These are phyloP conservation scores for Poronia punctata DNA, from an alignment of 495 filamentous ascomycete species.

Conservation along the genomic window DNA sequence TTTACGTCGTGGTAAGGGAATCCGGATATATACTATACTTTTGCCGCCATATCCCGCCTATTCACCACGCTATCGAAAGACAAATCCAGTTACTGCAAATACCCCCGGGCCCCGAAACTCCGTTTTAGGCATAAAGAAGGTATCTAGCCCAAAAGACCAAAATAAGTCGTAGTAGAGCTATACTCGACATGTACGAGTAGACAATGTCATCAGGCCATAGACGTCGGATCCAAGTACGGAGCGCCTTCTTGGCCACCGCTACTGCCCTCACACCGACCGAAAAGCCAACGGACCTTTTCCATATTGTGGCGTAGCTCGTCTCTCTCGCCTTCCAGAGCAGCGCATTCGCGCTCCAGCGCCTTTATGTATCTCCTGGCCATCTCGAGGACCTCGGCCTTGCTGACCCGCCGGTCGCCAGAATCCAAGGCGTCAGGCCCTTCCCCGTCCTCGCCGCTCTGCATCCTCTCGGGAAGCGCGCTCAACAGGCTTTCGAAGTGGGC, in stretches of 20 bases:
- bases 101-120: no score
- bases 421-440: conserved; percentile 22
- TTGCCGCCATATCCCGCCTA: no score
- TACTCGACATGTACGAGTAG: no score
- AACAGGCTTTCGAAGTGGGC: conserved; percentile 39
- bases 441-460: conserved; percentile 19
- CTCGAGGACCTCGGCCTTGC: conserved; percentile 42
- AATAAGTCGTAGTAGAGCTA: no score
- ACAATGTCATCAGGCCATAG: conserved; percentile 7
- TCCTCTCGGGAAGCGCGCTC: conserved; percentile 31
- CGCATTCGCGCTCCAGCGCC: conserved; percentile 30
- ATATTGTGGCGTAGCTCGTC: conserved; percentile 26
- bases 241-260: conserved; percentile 3
- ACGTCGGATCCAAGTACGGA: neutral
- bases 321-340: conserved; percentile 29
- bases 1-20: no score
- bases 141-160: no score
- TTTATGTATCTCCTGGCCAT: conserved; percentile 37
- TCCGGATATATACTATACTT: no score
- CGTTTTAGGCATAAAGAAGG: no score
- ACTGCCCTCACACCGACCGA: conserved; percentile 19
- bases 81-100: no score
- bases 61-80: no score
- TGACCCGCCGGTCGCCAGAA: conserved; percentile 31
- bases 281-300: conserved; percentile 25